Evolutionary conservation across 2,329 filamentous ascomycete genomes (phyloP).

Genomic region (Ilyonectria destructans): DNA sequence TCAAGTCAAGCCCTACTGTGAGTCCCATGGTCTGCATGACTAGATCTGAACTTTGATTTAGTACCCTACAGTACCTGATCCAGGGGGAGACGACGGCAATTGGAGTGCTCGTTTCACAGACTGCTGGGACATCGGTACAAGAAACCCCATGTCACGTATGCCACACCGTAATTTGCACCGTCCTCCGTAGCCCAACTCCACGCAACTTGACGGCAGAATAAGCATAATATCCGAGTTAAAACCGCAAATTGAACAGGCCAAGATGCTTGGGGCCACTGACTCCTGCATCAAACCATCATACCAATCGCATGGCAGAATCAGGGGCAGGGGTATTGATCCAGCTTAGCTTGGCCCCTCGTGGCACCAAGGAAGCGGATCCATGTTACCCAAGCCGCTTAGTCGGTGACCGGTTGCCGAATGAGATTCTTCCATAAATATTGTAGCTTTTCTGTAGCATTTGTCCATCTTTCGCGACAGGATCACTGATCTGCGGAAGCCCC

Average conservation of each 20-base stretch:
- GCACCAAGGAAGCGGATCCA: conserved; percentile 5
- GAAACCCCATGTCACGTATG: not conserved
- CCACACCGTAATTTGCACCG: not conserved
- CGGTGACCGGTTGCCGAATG: not conserved
- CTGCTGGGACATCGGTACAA: too few species aligned
- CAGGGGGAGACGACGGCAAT: too few species aligned
- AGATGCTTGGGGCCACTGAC: too few species aligned
- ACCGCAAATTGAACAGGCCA: not conserved
- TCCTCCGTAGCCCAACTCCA: not conserved
- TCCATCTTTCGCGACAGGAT: not conserved
- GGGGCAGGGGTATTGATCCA: not conserved
- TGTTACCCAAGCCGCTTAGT: not conserved
- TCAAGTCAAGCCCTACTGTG: too few species aligned
- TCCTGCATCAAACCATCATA: not conserved
- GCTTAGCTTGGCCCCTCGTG: conserved; percentile 20
- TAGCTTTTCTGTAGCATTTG: conserved; percentile 2
- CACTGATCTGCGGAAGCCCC: conserved; percentile 15
- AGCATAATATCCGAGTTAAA: conserved; percentile 1
- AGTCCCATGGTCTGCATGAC: too few species aligned
- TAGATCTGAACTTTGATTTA: too few species aligned
- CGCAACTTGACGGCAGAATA: not conserved
- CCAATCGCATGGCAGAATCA: not conserved
- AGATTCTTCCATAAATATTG: conserved; percentile 16
- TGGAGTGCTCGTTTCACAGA: too few species aligned
- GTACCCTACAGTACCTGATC: too few species aligned